A percentile compares a stretch with the other conserved stretches of the same genome.
Conservation (phyloP, 805 yeast genomes). For the Candida schatavii region DNA sequence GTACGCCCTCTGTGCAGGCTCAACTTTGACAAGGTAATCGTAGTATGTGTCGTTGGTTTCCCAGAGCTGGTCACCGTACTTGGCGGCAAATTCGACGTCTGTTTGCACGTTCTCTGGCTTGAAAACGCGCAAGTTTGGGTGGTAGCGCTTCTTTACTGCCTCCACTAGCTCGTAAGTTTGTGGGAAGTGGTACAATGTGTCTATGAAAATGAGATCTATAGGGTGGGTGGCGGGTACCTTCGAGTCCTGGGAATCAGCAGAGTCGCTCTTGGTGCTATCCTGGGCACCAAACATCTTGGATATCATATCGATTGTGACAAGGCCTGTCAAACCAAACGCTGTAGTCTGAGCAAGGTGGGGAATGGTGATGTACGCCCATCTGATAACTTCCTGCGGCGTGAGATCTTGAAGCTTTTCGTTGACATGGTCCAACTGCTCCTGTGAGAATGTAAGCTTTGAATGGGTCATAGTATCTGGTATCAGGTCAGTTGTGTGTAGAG, state of each 20-base stretch:
- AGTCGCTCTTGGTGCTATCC: too few species aligned
- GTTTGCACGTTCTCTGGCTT: conserved; percentile 57
- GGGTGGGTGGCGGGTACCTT: conserved; percentile 28
- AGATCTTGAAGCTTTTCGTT: conserved; percentile 57
- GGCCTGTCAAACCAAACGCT: conserved; percentile 91
- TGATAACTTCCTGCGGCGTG: conserved; percentile 68
- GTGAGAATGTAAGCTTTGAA: conserved; percentile 29
- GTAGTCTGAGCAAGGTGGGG: conserved; percentile 87
- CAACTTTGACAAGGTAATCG: conserved; percentile 87
- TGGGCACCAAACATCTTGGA: too few species aligned
- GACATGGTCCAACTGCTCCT: conserved; percentile 60
- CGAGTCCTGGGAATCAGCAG: conserved; percentile 3
- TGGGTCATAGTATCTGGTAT: too few species aligned
- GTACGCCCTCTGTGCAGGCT: conserved; percentile 87
- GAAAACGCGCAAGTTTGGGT: conserved; percentile 58
- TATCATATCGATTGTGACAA: conserved; percentile 83
- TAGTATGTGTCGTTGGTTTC: conserved; percentile 75
- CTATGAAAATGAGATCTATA: conserved; percentile 78
- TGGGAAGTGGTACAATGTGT: conserved; percentile 92
- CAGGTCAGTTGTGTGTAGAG: too few species aligned
- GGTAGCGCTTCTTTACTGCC: conserved; percentile 53
- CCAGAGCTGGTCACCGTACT: conserved; percentile 81
- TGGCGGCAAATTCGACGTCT: conserved; percentile 60
- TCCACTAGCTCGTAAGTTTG: conserved; percentile 79
- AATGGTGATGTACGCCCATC: conserved; percentile 82